Evolutionary conservation across 768 basidiomycete genomes (phyloP).

Genomic region (Fomitopsis pulvina): DNA sequence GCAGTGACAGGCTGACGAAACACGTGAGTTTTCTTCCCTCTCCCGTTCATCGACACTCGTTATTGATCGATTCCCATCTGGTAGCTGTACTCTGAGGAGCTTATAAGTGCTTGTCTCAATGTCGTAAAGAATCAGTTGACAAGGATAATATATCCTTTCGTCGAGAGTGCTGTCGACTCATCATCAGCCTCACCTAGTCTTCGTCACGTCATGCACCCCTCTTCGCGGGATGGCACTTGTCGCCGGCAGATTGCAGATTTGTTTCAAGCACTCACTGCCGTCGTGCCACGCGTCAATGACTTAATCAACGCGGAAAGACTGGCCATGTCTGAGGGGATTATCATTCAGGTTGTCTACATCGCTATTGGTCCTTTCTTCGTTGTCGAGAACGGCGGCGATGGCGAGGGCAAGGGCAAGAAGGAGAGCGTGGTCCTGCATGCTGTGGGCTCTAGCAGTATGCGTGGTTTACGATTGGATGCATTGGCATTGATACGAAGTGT

Average conservation of each 20-base stretch:
- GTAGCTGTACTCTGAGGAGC: constrained; percentile 91
- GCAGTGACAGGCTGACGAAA: constrained; percentile 75
- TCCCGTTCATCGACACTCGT: neutral
- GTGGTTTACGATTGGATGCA: constrained; percentile 75
- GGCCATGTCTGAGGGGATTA: constrained; percentile 83
- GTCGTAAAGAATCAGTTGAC: constrained; percentile 77
- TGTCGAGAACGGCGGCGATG: constrained; percentile 54
- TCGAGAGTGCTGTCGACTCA: constrained; percentile 53
- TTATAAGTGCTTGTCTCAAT: constrained; percentile 72
- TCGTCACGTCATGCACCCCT: constrained; percentile 41
- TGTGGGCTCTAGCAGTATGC: constrained; percentile 74
- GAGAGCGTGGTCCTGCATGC: constrained; percentile 54
- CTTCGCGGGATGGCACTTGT: constrained; percentile 23
- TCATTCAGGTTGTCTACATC: constrained; percentile 90
- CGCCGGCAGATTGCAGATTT: constrained; percentile 56
- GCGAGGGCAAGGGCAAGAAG: constrained; percentile 50
- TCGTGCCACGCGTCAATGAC: constrained; percentile 67
- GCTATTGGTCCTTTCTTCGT: constrained; percentile 94
- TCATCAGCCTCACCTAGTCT: constrained; percentile 39
- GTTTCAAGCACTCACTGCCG: constrained; percentile 65
- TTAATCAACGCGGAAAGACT: constrained; percentile 68
- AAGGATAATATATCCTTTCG: constrained; percentile 77
- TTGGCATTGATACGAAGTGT: constrained; percentile 82
- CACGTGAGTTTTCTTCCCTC: constrained; percentile 46
- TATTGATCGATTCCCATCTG: neutral